Evolutionary conservation across 768 basidiomycete species (phyloP), one percentile per base, ranked within the genome.

Genomic region (Candolleomyces eurysporus): DNA sequence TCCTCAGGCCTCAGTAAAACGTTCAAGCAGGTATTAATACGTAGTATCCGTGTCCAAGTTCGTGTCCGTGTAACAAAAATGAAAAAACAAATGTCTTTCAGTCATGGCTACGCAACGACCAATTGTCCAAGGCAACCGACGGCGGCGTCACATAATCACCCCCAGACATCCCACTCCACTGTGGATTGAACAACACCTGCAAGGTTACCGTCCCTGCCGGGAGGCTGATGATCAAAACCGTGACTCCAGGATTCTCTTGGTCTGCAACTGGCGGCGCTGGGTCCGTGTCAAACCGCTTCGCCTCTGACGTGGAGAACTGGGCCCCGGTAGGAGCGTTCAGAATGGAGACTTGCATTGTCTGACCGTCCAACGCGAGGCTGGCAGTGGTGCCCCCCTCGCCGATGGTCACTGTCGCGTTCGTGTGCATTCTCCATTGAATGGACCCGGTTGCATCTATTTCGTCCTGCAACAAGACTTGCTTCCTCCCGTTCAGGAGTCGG

Each of bases 401-500:
- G 36, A 71, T 68, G 60, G 71, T 68, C 42, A 94, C 73, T 3
- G 94, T 93, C 11, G 96, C 96, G 74, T 98, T 98, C 59, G 96
- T 98, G 74, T 98, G 95, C 82, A 92, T 91, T 51, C 94, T 87
- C 96, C 96, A 97, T 77, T 88, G 84, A 49, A 97, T 72, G 19
- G 79, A 67, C 5, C 72, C 78, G 36, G 81, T 73, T 2, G 87
- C 76, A 17, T 74, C 80, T 68, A 98, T 88, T 69, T 99, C 97
- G 75, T 98, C 96, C 72, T 96, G 96, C 50, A 99, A 72, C 17
- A 99, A 84, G 14, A 98, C 88, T 74, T 98, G 97, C 62, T 81
- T 84, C 64, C 97, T 86, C 42, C 76, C 79, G 73, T 98, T 98
- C 65, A 98, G 68, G 60, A 88, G 70, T 51, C 94, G 91, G 57